phyloP scores from a whole-genome alignment of 176 grass and related monocot genomes.

The Raddia distichophylla region DNA sequence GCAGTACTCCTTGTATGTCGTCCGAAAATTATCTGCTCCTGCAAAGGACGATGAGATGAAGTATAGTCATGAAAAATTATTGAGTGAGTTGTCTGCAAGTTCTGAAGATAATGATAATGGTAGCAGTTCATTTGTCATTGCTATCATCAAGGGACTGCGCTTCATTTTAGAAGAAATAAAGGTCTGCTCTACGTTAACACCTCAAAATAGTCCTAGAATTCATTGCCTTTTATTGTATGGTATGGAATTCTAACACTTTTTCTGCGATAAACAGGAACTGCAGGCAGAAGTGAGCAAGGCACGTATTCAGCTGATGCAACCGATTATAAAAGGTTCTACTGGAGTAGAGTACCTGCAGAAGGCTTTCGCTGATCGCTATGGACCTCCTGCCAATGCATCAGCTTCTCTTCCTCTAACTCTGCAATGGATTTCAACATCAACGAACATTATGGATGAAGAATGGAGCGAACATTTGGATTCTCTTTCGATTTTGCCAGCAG shows the following conservation, averaged over 20 bases:
- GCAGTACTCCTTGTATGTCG: slow-evolving; percentile 67
- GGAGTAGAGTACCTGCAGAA: slow-evolving; percentile 93
- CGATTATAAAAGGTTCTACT: slow-evolving; percentile 71
- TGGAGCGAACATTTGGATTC: slow-evolving; percentile 68
- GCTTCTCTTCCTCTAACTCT: slow-evolving; percentile 53
- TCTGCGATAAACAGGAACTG: slow-evolving; percentile 63
- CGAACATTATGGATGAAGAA: slow-evolving; percentile 55
- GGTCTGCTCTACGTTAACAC: slow-evolving; percentile 44
- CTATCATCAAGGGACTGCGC: slow-evolving; percentile 74
- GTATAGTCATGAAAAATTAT: slow-evolving; percentile 66
- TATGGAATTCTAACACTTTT: slow-evolving; percentile 13
- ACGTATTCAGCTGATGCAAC: slow-evolving; percentile 78
- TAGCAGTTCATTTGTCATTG: slow-evolving; percentile 66
- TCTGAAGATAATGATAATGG: slow-evolving; percentile 52
- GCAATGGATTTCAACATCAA: slow-evolving; percentile 57
- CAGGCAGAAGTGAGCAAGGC: slow-evolving; percentile 79
- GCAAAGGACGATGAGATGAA: slow-evolving; percentile 82
- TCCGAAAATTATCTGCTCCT: slow-evolving; percentile 67
- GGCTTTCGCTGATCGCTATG: slow-evolving; percentile 76
- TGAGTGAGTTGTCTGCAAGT: slow-evolving; percentile 64
- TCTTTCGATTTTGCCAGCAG: slow-evolving; percentile 51
- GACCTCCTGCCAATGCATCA: slow-evolving; percentile 52
- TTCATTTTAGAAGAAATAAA: slow-evolving; percentile 94
- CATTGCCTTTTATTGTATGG: not conserved
- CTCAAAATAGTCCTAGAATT: slow-evolving; percentile 3